These are phyloP conservation scores for Bryum argenteum DNA, from an alignment of 225 moss, liverwort and hornwort genomes.

Conservation along the genomic window DNA sequence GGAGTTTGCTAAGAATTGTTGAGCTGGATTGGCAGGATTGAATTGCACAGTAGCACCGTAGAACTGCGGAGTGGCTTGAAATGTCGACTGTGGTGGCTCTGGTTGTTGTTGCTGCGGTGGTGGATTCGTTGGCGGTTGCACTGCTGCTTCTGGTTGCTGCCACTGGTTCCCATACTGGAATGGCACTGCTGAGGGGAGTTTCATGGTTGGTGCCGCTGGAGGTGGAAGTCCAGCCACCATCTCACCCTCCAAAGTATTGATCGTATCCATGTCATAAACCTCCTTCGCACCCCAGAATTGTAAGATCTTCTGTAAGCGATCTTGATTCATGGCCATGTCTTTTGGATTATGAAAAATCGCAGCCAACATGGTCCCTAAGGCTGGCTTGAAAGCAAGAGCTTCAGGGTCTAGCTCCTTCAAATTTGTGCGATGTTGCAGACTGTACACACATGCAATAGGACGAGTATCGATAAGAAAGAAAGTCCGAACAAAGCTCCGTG, in stretches of 20 bases:
- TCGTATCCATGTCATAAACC: slow-evolving; percentile 87
- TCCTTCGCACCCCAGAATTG: slow-evolving; percentile 96
- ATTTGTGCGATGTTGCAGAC: slow-evolving; percentile 78
- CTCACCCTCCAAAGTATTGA: slow-evolving; percentile 93
- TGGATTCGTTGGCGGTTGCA: slow-evolving; percentile 49
- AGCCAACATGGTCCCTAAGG: slow-evolving; percentile 88
- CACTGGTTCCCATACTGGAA: slow-evolving; percentile 85
- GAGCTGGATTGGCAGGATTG: slow-evolving; percentile 69
- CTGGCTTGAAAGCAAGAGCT: slow-evolving; percentile 93
- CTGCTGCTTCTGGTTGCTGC: slow-evolving; percentile 76
- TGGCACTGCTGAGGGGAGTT: slow-evolving; percentile 54
- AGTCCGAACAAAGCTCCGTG: not conserved
- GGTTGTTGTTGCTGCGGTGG: slow-evolving; percentile 64
- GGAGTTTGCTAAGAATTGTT: slow-evolving; percentile 75
- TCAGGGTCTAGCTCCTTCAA: slow-evolving; percentile 75
- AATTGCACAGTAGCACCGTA: slow-evolving; percentile 76
- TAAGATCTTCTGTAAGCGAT: slow-evolving; percentile 83
- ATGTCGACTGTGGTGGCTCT: slow-evolving; percentile 60
- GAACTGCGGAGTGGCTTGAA: slow-evolving; percentile 63
- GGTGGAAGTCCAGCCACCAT: slow-evolving; percentile 95
- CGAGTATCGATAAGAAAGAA: not conserved
- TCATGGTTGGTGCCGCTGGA: slow-evolving; percentile 46
- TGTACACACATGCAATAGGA: slow-evolving; percentile 40
- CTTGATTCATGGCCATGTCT: slow-evolving; percentile 79
- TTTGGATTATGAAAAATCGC: slow-evolving; percentile 89